Conservation (phyloP, 768 basidiomycete species). For the Tylopilus rubrobrunneus region DNA sequence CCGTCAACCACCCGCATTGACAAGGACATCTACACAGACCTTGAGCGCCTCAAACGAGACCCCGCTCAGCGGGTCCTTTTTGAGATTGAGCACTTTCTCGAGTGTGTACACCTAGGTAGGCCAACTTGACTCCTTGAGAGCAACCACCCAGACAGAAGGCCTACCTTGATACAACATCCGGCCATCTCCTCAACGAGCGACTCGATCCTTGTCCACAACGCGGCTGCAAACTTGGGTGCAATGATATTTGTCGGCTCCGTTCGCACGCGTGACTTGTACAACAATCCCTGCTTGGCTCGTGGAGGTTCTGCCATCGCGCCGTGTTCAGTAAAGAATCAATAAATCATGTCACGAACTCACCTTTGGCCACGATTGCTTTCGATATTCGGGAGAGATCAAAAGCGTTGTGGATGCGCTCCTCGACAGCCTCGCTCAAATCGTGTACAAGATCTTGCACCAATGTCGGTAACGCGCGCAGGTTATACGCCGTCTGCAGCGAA, state of each 20-base stretch:
- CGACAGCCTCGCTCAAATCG: slow-evolving; percentile 81
- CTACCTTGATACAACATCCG: slow-evolving; percentile 84
- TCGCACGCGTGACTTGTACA: slow-evolving; percentile 81
- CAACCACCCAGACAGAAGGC: not conserved
- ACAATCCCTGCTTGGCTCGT: slow-evolving; percentile 34
- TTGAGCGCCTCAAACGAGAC: slow-evolving; percentile 88
- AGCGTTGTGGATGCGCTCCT: slow-evolving; percentile 71
- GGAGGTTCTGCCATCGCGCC: slow-evolving; percentile 12
- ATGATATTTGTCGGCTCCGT: slow-evolving; percentile 89
- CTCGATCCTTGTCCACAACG: slow-evolving; percentile 56
- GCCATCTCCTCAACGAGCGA: slow-evolving; percentile 81
- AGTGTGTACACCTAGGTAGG: slow-evolving; percentile 78
- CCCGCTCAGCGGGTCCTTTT: slow-evolving; percentile 78
- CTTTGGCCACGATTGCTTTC: slow-evolving; percentile 78
- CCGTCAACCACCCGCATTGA: not conserved
- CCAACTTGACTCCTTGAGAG: not conserved
- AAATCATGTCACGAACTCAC: slow-evolving; percentile 32
- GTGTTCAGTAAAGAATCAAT: not conserved
- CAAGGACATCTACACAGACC: slow-evolving; percentile 37
- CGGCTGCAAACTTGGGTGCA: slow-evolving; percentile 79
- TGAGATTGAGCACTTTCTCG: slow-evolving; percentile 88
- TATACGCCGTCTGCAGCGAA: slow-evolving; percentile 93
- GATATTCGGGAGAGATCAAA: slow-evolving; percentile 89
- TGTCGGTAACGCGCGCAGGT: slow-evolving; percentile 78
- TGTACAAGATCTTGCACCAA: slow-evolving; percentile 75